A percentile compares a stretch with the other conserved stretches of the same genome.
Conservation (phyloP, 2,329 filamentous ascomycete species). For the Diaporthe velutina region DNA sequence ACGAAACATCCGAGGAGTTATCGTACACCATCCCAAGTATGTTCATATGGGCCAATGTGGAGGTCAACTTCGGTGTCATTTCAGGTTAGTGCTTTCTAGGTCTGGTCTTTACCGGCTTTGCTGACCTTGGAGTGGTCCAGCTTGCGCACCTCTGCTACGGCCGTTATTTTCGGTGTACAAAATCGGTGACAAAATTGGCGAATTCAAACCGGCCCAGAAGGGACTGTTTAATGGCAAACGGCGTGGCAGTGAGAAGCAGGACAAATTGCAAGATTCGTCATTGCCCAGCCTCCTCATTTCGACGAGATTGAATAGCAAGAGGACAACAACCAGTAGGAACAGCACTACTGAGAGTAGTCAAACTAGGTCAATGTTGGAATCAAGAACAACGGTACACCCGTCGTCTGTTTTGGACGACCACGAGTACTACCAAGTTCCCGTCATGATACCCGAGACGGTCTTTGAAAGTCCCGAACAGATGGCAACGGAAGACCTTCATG, state of each 20-base stretch:
- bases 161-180: not conserved
- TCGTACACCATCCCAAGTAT: not conserved
- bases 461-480: not conserved
- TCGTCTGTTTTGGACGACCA: constrained; percentile 3
- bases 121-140: not conserved
- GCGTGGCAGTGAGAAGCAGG: not conserved
- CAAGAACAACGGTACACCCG: not conserved
- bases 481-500: not conserved
- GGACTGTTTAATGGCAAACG: not conserved
- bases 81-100: not conserved
- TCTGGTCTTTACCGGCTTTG: not conserved
- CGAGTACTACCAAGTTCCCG: constrained; percentile 18
- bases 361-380: constrained; percentile 12
- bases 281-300: not conserved
- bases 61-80: constrained; percentile 21
- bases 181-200: not conserved
- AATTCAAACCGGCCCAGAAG: not conserved
- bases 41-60: constrained; percentile 20
- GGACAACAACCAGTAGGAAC: not conserved
- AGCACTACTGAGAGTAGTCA: constrained; percentile 16
- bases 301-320: not conserved
- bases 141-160: constrained; percentile 13
- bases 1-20: not conserved
- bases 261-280: not conserved
- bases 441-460: constrained; percentile 29